Evolutionary conservation across 2,329 filamentous ascomycete genomes (phyloP), one percentile per base, ranked within the genome.

Genomic region (Trichoderma polysporum): DNA sequence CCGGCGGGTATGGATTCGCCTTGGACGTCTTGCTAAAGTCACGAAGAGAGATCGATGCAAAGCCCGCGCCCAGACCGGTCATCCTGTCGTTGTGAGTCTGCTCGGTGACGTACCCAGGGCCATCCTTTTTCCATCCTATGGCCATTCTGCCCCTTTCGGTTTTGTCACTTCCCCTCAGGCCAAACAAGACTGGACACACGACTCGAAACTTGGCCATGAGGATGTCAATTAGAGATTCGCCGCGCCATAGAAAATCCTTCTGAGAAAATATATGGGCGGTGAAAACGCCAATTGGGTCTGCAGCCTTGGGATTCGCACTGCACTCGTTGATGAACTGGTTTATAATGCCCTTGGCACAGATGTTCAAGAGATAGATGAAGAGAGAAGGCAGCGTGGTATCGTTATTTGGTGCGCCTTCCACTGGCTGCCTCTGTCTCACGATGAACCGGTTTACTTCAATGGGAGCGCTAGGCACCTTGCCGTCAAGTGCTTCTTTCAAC

Each of bases 161-260:
- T 69, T 84, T 88, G 76, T 97, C 92, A 69, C 83, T 88, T 27
- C 92, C 94, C 50, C 87, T 85, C 70, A 94, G 87, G 19, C 94
- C 94, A 76, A 96, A 98, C 0, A 99, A 82, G 1, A 93, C 89
- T 0, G 95, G 94, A 73, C 93, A 97, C 3, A 87, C 84, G 17
- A 91, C 83, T 68, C 93, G 88, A 73, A 92, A 91, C 77, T 98
- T 97, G 64, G 94, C 83, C 73, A 97, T 90, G 33, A 98, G 83
- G 68, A 98, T 91, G 75, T 96, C 92, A 61, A 93, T 89, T 67
- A 97, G 82, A 1, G 89, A 85, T 56, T 85, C 79, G 9, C 88
- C 90, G 59, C 89, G 85, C 84, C 88, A 91, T 63, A 85, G 82
- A 74, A 92, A 91, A 17, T 87, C 83, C 19, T 86, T 83, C 61